A percentile compares a stretch with the other conserved stretches of the same genome.
Evolutionary conservation across 1,284 basidiomycete species (phyloP).

Genomic region (Ceratobasidium sp.): DNA sequence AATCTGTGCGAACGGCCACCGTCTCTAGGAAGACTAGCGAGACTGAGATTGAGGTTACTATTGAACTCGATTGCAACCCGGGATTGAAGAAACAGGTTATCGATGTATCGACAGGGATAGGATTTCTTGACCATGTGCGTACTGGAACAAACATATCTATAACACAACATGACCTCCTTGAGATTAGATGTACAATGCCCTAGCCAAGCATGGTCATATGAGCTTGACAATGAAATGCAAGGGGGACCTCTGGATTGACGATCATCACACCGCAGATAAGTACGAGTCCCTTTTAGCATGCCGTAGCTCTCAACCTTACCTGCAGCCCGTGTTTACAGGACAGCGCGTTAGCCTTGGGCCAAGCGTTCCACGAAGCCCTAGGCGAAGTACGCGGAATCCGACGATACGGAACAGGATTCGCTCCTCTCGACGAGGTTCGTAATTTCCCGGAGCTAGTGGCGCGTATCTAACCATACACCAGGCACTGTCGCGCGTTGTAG

Average conservation of each 20-base stretch:
- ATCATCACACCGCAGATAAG: slow-evolving; percentile 98
- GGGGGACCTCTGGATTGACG: slow-evolving; percentile 98
- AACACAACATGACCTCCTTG: not conserved
- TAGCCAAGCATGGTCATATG: slow-evolving; percentile 94
- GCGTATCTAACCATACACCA: slow-evolving; percentile 53
- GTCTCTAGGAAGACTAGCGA: slow-evolving; percentile 92
- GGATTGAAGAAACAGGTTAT: slow-evolving; percentile 78
- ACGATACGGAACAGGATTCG: slow-evolving; percentile 96
- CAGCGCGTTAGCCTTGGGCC: slow-evolving; percentile 90
- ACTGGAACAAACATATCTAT: slow-evolving; percentile 27
- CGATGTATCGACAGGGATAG: slow-evolving; percentile 92
- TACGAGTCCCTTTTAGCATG: slow-evolving; percentile 47
- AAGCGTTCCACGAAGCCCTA: slow-evolving; percentile 94
- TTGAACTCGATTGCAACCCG: slow-evolving; percentile 85
- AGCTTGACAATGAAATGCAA: slow-evolving; percentile 90
- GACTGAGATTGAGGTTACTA: slow-evolving; percentile 85
- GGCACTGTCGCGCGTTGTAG: slow-evolving; percentile 94
- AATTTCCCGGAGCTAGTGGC: not conserved
- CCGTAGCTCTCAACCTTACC: not conserved
- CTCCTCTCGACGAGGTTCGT: slow-evolving; percentile 93
- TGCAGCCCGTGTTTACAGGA: slow-evolving; percentile 71
- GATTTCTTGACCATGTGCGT: slow-evolving; percentile 96
- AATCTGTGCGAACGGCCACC: slow-evolving; percentile 60
- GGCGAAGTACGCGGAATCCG: slow-evolving; percentile 95
- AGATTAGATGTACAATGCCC: slow-evolving; percentile 89